Evolutionary conservation across 139 green algal species (phyloP).

Genomic region (Picochlorum sp.): DNA sequence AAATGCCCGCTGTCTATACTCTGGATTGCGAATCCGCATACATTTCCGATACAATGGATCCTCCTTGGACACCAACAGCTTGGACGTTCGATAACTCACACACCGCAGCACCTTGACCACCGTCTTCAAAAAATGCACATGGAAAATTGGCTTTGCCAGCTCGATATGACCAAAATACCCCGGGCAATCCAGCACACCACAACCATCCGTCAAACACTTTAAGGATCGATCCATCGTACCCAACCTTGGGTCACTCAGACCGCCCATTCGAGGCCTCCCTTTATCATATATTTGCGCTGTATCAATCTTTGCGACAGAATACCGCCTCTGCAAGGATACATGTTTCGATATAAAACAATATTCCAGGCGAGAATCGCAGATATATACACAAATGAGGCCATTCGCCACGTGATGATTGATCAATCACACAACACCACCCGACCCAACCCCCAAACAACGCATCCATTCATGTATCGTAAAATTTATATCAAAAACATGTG

Average conservation of each 20-base stretch:
- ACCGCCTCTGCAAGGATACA: slow-evolving; percentile 54
- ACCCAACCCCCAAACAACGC: neutral
- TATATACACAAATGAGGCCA: neutral
- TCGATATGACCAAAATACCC: slow-evolving; percentile 98
- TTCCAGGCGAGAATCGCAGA: neutral
- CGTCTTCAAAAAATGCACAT: slow-evolving; percentile 92
- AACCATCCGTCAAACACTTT: slow-evolving; percentile 73
- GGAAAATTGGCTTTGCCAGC: slow-evolving; percentile 91
- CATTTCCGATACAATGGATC: slow-evolving; percentile 62
- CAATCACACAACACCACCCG: neutral
- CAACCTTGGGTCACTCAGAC: slow-evolving; percentile 85
- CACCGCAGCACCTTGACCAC: slow-evolving; percentile 90
- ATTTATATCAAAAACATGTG: neutral
- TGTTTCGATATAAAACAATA: neutral
- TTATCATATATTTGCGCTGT: slow-evolving; percentile 83
- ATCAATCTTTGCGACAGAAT: slow-evolving; percentile 82
- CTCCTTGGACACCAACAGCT: slow-evolving; percentile 74
- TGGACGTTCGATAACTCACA: slow-evolving; percentile 85
- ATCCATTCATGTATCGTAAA: neutral
- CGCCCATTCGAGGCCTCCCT: slow-evolving; percentile 72
- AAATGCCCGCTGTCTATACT: slow-evolving; percentile 61
- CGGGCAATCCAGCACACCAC: slow-evolving; percentile 72
- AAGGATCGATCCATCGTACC: slow-evolving; percentile 84
- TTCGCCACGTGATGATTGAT: neutral
- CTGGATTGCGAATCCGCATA: slow-evolving; percentile 53